These are phyloP conservation scores for Pleurotus citrinopileatus DNA, from an alignment of 768 basidiomycete species.

Conservation along the genomic window DNA sequence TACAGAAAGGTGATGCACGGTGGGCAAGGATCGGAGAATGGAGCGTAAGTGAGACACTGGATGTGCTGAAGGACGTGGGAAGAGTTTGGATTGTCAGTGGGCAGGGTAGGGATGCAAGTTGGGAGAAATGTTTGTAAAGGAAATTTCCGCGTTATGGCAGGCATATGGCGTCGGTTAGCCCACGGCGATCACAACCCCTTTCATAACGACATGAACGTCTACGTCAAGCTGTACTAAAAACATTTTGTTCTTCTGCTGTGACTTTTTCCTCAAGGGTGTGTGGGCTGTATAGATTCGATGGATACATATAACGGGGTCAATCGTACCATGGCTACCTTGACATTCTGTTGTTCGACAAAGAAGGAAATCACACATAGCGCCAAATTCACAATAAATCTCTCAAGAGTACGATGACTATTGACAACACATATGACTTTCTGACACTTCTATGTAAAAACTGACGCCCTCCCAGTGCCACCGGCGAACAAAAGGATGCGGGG, in stretches of 20 bases:
- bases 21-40: slow-evolving; percentile 68
- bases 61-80: slow-evolving; percentile 37
- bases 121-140: slow-evolving; percentile 28
- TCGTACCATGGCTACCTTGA: too few relatives aligned
- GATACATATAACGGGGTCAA: too few relatives aligned
- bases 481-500: not conserved
- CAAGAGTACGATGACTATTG: not conserved
- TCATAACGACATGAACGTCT: not conserved
- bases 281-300: not conserved
- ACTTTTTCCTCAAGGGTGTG: too few relatives aligned
- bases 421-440: too few relatives aligned
- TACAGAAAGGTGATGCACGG: slow-evolving; percentile 52
- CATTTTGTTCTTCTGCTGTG: too few relatives aligned
- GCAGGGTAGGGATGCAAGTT: slow-evolving; percentile 27
- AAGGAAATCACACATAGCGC: not conserved
- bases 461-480: not conserved
- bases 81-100: slow-evolving; percentile 29
- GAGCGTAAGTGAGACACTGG: slow-evolving; percentile 60
- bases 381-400: not conserved
- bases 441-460: not conserved
- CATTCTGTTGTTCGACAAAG: too few relatives aligned
- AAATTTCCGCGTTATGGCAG: too few relatives aligned
- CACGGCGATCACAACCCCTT: not conserved
- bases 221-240: too few relatives aligned
- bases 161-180: too few relatives aligned